Evolutionary conservation across 768 basidiomycete species (phyloP), one percentile per base, ranked within the genome.

Genomic region (Rhodocollybia butyracea): DNA sequence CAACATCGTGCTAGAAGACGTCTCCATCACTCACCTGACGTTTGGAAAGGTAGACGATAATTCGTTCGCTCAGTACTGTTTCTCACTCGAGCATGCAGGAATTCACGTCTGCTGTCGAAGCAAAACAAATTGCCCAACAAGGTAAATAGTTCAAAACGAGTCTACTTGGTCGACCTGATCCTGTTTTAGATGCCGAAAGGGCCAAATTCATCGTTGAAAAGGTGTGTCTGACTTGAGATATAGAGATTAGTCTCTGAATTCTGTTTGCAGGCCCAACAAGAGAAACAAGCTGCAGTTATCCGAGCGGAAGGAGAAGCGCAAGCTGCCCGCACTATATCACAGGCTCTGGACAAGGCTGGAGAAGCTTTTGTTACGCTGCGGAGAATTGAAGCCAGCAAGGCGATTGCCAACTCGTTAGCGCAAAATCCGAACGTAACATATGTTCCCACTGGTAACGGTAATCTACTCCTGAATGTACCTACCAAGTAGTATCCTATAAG

Each of bases 201-300:
- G 97, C 97, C 55, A 98, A 98, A 73, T 99, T 98, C 71, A 91
- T 98, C 60, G 97, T 99, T 59, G 97, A 99, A 76, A 98, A 97
- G 82, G 94, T 92, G 57, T 54, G 77, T 63, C 41, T 11, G 15
- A 27, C 13, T 24, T 15, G 11, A 26, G 13, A 32, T 31, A 36
- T 55, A 3, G 11, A 27, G n/a, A 3, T 5, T 36, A 30, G 11
- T 13, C 26, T 30, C 22, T 19, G 47, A 30, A 53, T 54, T 56
- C 21, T 51, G 60, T 60, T 22, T 32, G 27, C 60, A 96, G 94
- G 95, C 97, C 27, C 97, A 98, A 68, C 97, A 99, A 88, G 97
- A 99, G 70, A 86, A 95, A 58, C 95, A 98, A 77, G 97, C 97
- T 0, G 90, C 94, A 1, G 95, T 99, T 57, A 98, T 99, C 55